phyloP scores from a whole-genome alignment of 148 eudicot genomes.

The Chenopodium berlandieri region DNA sequence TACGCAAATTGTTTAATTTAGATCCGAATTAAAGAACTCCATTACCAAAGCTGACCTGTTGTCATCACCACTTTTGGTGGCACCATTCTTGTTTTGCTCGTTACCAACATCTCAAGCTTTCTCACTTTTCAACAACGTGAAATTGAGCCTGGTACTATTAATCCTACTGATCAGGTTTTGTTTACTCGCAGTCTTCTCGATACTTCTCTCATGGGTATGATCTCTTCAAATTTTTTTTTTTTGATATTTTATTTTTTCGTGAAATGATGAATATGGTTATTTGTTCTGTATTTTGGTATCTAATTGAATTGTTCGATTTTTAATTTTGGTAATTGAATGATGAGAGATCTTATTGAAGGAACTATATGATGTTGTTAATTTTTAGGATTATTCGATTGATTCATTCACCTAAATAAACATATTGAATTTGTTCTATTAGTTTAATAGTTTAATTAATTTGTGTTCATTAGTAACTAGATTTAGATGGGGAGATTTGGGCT shows the following conservation, averaged over 20 bases:
- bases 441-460: too few species aligned
- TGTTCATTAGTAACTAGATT: too few species aligned
- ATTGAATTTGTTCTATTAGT: too few species aligned
- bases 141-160: conserved; percentile 32
- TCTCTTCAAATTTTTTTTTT: neutral
- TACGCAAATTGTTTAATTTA: too few species aligned
- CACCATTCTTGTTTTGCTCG: conserved; percentile 30
- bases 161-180: conserved; percentile 41
- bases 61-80: conserved; percentile 33
- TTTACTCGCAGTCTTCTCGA: conserved; percentile 33
- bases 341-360: too few species aligned
- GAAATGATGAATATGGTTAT: neutral
- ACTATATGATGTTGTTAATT: too few species aligned
- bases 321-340: too few species aligned
- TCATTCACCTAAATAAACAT: too few species aligned
- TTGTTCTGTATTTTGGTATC: neutral
- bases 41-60: conserved; percentile 25
- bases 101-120: conserved; percentile 27
- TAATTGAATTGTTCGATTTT: too few species aligned
- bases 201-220: conserved; percentile 45
- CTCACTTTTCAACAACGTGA: conserved; percentile 26
- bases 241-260: neutral
- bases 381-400: too few species aligned
- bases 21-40: too few species aligned
- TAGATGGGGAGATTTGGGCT: too few species aligned